Evolutionary conservation across 345 rosid species (phyloP).

Genomic region (Excoecaria cochinchinensis): DNA sequence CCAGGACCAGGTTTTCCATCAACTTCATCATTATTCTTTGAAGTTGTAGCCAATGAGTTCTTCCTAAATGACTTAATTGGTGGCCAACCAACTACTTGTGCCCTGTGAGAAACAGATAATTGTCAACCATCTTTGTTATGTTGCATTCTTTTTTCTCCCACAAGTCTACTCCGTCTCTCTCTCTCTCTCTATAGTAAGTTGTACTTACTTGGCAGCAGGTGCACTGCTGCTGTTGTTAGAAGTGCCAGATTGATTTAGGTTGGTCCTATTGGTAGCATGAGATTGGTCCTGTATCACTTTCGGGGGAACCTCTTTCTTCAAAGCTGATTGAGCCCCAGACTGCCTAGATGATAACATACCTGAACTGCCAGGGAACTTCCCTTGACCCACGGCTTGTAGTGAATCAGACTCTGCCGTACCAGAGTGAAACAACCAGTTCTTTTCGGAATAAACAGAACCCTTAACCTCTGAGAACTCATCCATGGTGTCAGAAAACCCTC

Average conservation of each 20-base stretch:
- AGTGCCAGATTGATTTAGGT: conserved; percentile 28
- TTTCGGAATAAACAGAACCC: conserved; percentile 49
- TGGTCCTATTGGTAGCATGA: conserved; percentile 22
- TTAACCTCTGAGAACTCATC: conserved; percentile 63
- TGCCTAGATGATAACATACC: conserved; percentile 49
- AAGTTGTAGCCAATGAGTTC: conserved; percentile 63
- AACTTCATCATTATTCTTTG: conserved; percentile 79
- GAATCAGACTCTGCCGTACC: conserved; percentile 40
- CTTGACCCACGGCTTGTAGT: conserved; percentile 39
- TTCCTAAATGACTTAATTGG: conserved; percentile 81
- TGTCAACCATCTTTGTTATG: neutral
- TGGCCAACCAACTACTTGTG: conserved; percentile 97
- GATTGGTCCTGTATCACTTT: conserved; percentile 41
- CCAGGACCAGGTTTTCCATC: conserved; percentile 80
- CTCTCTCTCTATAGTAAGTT: neutral
- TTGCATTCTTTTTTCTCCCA: neutral
- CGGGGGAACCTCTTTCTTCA: conserved; percentile 45
- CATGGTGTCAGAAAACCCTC: conserved; percentile 82
- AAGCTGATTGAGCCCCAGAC: conserved; percentile 37
- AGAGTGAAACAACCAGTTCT: conserved; percentile 62
- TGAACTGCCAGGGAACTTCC: conserved; percentile 39
- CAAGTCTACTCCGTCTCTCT: neutral
- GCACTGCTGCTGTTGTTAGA: conserved; percentile 49
- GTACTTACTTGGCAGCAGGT: conserved; percentile 77
- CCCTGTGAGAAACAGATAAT: conserved; percentile 46